These are phyloP conservation scores for Pythium volutum DNA, from an alignment of 352 stramenopile species.

Conservation along the genomic window DNA sequence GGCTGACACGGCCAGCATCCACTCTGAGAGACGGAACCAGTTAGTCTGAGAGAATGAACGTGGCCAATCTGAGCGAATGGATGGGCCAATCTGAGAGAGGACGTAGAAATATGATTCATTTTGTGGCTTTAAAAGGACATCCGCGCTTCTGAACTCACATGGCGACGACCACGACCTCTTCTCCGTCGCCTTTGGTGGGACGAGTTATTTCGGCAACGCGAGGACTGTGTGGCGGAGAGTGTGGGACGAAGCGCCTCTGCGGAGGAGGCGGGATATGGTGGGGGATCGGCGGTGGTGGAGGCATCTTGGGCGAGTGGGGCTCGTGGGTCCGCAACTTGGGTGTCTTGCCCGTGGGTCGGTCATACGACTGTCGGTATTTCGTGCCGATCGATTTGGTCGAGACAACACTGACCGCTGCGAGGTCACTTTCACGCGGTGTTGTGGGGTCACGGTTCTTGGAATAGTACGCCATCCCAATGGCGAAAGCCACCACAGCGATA, in stretches of 20 bases:
- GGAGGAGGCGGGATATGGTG: not conserved
- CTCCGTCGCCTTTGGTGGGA: not conserved
- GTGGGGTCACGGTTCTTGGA: not conserved
- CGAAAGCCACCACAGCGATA: not conserved
- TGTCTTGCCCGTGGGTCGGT: not conserved
- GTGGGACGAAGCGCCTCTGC: not conserved
- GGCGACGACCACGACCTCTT: not conserved
- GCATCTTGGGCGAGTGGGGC: conserved; percentile 2
- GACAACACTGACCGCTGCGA: not conserved
- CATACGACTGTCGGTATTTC: not conserved
- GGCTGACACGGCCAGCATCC: too few species aligned
- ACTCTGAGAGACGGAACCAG: too few species aligned
- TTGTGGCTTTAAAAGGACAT: not conserved
- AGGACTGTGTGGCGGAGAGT: not conserved
- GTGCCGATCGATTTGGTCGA: conserved; percentile 2
- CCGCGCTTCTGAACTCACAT: not conserved
- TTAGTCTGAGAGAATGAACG: too few species aligned
- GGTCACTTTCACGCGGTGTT: not conserved
- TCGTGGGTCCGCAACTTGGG: not conserved
- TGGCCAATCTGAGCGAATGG: too few species aligned
- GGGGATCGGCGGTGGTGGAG: not conserved
- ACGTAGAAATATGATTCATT: too few species aligned
- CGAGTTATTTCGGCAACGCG: too few species aligned
- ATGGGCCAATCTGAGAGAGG: too few species aligned
- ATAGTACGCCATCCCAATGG: not conserved